A percentile compares a stretch with the other conserved stretches of the same genome.
Conservation (phyloP, 2,329 filamentous ascomycete species). For the Xylaria sp. region DNA sequence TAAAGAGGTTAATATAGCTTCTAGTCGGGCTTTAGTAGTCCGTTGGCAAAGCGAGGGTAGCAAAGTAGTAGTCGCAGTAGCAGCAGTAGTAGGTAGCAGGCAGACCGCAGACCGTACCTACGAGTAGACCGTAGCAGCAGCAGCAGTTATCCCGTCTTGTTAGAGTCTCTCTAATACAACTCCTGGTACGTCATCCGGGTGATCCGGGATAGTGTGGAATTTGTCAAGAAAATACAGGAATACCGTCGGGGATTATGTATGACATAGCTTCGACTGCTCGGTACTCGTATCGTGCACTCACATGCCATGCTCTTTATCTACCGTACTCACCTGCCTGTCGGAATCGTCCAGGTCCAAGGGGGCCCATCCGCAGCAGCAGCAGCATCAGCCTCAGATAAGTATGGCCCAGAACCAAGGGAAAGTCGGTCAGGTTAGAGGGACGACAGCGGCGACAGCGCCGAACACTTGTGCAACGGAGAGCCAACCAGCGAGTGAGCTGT, state of each 20-base stretch:
- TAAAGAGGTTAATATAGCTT: neutral
- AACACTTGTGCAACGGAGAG: constrained; percentile 2
- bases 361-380: neutral
- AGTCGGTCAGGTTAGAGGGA: neutral
- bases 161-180: neutral
- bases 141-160: too few species aligned
- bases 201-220: neutral
- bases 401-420: neutral
- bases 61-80: too few species aligned
- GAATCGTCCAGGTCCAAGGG: neutral
- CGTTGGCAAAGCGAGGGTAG: too few species aligned
- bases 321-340: too few species aligned
- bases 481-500: neutral
- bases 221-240: too few species aligned
- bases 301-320: too few species aligned
- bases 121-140: too few species aligned
- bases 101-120: too few species aligned
- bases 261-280: neutral
- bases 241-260: neutral
- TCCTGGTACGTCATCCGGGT: neutral
- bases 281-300: neutral
- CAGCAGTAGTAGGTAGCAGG: too few species aligned
- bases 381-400: constrained; percentile 4
- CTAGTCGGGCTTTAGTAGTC: neutral
- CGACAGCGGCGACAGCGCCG: neutral